phyloP scores from a whole-genome alignment of 2,329 filamentous ascomycete species.

The Fusarium xyrophilum region DNA sequence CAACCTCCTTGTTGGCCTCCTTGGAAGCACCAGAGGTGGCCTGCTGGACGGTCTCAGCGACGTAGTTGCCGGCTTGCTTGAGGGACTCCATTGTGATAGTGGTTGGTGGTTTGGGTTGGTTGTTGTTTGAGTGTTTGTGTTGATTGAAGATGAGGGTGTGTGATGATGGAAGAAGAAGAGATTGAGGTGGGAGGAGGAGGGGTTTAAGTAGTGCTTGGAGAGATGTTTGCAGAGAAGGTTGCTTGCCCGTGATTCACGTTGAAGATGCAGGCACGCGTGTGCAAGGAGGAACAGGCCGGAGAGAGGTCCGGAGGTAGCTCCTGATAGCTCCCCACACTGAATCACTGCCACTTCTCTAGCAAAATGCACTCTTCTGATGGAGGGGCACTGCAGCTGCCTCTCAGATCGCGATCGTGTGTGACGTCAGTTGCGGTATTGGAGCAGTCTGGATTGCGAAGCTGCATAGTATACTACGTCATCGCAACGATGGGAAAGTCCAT shows the following conservation, averaged over 20 bases:
- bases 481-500: slow-evolving; percentile 5
- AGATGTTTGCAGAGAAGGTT: neutral
- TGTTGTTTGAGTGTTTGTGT: slow-evolving; percentile 9
- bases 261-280: slow-evolving; percentile 13
- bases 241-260: slow-evolving; percentile 6
- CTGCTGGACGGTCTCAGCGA: slow-evolving; percentile 69
- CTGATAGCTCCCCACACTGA: slow-evolving; percentile 6
- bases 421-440: slow-evolving; percentile 22
- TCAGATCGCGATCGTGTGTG: slow-evolving; percentile 22
- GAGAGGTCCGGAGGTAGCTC: neutral
- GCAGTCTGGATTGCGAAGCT: neutral
- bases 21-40: slow-evolving; percentile 64
- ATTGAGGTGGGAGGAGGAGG: slow-evolving; percentile 6
- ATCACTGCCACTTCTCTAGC: neutral
- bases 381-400: neutral
- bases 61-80: slow-evolving; percentile 72
- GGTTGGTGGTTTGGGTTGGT: slow-evolving; percentile 26
- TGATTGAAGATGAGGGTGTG: slow-evolving; percentile 23
- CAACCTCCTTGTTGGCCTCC: slow-evolving; percentile 73
- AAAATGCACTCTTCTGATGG: neutral
- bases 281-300: neutral
- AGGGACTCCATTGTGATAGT: slow-evolving; percentile 57
- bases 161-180: slow-evolving; percentile 13
- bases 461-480: slow-evolving; percentile 25
- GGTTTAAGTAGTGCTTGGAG: slow-evolving; percentile 35